Evolutionary conservation across 2,329 filamentous ascomycete genomes (phyloP).

Genomic region (Fusarium odoratissimum): DNA sequence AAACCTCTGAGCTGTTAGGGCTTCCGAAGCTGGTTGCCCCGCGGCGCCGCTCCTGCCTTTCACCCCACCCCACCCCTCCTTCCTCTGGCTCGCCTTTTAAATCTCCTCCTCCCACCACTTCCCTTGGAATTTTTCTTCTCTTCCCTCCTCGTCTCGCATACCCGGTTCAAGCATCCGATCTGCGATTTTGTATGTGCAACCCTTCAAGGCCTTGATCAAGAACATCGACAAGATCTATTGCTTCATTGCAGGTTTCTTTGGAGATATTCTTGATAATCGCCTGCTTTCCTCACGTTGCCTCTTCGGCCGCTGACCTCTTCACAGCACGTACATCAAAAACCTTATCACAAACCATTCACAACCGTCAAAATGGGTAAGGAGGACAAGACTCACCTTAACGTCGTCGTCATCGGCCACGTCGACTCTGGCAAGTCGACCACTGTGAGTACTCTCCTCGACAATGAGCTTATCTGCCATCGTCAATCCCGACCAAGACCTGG

Average conservation of each 20-base stretch:
- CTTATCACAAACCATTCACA: conserved; percentile 37
- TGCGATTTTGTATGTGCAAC: conserved; percentile 54
- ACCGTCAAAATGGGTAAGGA: conserved; percentile 76
- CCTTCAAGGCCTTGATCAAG: conserved; percentile 17
- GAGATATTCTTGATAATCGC: conserved; percentile 10
- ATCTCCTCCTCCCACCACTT: conserved; percentile 53
- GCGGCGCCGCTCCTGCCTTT: conserved; percentile 46
- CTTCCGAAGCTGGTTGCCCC: conserved; percentile 51
- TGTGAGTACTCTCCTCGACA: conserved; percentile 66
- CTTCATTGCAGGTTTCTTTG: conserved; percentile 7
- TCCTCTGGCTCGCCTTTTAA: conserved; percentile 52
- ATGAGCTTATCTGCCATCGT: conserved; percentile 7
- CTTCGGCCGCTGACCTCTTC: conserved; percentile 31
- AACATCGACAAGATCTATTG: conserved; percentile 23
- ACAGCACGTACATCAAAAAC: conserved; percentile 43
- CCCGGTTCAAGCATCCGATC: conserved; percentile 59
- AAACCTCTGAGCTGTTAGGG: conserved; percentile 52
- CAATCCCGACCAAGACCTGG: conserved; percentile 22
- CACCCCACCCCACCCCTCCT: conserved; percentile 45
- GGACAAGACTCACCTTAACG: conserved; percentile 95
- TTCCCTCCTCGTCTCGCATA: conserved; percentile 58
- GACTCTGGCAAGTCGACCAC: conserved; percentile 99
- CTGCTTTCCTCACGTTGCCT: neutral
- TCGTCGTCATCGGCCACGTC: conserved; percentile 99
- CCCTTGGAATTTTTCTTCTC: conserved; percentile 51